Evolutionary conservation across 345 rosid genomes (phyloP), one percentile per base, ranked within the genome.

Genomic region (Rhodamnia argentea): DNA sequence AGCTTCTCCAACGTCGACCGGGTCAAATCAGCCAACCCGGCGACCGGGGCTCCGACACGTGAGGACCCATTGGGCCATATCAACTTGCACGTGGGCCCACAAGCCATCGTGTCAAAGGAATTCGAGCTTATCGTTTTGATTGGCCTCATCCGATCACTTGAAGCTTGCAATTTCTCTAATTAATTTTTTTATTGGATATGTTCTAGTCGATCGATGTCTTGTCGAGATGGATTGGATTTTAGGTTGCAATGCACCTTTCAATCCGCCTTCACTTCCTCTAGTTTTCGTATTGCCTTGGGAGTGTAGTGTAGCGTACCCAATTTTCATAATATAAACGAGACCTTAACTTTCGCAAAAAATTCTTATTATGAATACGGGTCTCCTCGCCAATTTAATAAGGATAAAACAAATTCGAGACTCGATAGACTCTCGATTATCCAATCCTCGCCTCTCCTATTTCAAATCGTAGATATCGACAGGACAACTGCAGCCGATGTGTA

Each of bases 51-150:
- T 14, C 52, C 82, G n/a, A 15, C 50, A 32, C 9, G 16, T 24
- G 52, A 70, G 82, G 81, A 37, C 59, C 59, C 26, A 74, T 15
- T 52, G 60, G 86, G 86, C 86, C 86, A 24, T n/a, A 55, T 22
- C 82, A 52, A 22, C 82, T 82, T 70, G 82, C 32, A 20, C 7
- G 22, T 32, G 82, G 86, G 76, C 47, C 86, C 82, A 16, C 12
- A 18, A 6, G 56, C 50, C n/a, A n/a, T 84, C 76, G 51, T 1
- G 26, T 47, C 53, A 24, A 20, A 47, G 22, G 44, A 13, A n/a
- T 5, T 85, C 32, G 32, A 85, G 82, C 82, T 70, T 85, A 64
- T 85, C 70, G 24, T 2, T 37, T 32, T 23, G 47, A 32, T 70
- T 0, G 44, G n/a, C 59, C 59, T 9, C 59, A 1, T 56, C 3